These are phyloP conservation scores for Ampelocalamus luodianensis DNA, from an alignment of 176 grass and related monocot species.

Conservation along the genomic window DNA sequence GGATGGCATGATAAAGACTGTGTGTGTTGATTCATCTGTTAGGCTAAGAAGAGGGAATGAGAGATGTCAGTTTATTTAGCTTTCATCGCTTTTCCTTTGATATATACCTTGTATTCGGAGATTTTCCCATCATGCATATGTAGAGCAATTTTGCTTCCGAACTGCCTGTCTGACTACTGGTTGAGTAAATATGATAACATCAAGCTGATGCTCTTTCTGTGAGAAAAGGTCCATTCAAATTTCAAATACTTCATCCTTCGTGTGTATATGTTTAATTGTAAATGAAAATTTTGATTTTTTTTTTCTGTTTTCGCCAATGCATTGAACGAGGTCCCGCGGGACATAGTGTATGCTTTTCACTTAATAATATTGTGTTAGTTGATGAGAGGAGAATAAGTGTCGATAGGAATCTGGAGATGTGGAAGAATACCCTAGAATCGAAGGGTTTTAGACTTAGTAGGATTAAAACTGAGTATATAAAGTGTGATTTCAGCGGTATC, in stretches of 20 bases:
- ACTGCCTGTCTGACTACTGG: background rate
- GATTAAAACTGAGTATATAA: too few relatives aligned
- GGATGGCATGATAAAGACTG: conserved; percentile 22
- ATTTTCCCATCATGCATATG: conserved; percentile 9
- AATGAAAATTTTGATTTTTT: background rate
- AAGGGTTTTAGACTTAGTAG: too few relatives aligned
- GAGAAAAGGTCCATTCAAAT: background rate
- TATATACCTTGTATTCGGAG: conserved; percentile 35
- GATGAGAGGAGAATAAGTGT: too few relatives aligned
- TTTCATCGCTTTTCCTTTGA: conserved; percentile 20
- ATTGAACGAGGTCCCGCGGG: too few relatives aligned
- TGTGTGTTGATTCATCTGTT: background rate
- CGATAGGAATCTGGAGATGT: too few relatives aligned
- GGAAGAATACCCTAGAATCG: too few relatives aligned
- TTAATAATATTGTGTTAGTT: too few relatives aligned
- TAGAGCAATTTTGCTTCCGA: conserved; percentile 36
- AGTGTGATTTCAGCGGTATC: too few relatives aligned
- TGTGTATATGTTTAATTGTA: background rate
- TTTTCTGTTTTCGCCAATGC: background rate
- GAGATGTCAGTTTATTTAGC: background rate
- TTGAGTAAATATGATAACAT: conserved; percentile 44
- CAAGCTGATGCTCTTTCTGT: background rate
- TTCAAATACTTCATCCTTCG: background rate
- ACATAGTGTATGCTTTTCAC: too few relatives aligned
- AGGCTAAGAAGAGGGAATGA: conserved; percentile 12